These are phyloP conservation scores for Austroboletus olivaceoglutinosus DNA, from an alignment of 1,284 basidiomycete species.

Conservation along the genomic window DNA sequence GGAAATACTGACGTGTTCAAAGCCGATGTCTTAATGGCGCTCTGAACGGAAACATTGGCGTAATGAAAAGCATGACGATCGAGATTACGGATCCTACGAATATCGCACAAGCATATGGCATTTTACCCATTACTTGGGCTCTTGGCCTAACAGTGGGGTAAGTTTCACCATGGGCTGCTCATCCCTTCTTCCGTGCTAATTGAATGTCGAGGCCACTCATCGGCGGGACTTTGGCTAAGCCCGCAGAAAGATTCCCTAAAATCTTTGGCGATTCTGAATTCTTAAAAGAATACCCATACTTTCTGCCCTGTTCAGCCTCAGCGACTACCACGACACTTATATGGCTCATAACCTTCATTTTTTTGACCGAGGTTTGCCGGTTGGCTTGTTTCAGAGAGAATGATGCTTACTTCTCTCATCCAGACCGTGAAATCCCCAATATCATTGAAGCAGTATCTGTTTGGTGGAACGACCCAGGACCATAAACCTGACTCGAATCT, in stretches of 20 bases:
- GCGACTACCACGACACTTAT: conserved; percentile 47
- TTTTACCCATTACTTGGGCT: conserved; percentile 47
- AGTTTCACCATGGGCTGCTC: not conserved
- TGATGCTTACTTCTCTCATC: conserved; percentile 2
- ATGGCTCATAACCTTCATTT: conserved; percentile 46
- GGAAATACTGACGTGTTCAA: not conserved
- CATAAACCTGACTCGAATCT: not conserved
- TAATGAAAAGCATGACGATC: conserved; percentile 40
- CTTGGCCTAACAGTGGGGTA: conserved; percentile 45
- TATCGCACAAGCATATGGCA: conserved; percentile 36
- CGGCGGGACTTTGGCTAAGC: conserved; percentile 58
- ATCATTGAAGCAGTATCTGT: conserved; percentile 20
- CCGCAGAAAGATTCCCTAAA: conserved; percentile 55
- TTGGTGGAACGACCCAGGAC: conserved; percentile 12
- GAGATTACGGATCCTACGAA: conserved; percentile 41
- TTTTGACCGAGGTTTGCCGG: conserved; percentile 56
- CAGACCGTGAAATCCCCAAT: conserved; percentile 18
- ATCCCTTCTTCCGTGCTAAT: conserved; percentile 1
- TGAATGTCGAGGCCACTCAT: conserved; percentile 50
- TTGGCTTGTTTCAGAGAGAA: not conserved
- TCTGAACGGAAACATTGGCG: conserved; percentile 47
- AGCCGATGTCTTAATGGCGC: conserved; percentile 41
- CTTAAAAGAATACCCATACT: conserved; percentile 62
- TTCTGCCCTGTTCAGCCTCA: conserved; percentile 58
- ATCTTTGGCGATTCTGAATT: conserved; percentile 51